Evolutionary conservation across 2,329 filamentous ascomycete species (phyloP), one percentile per base, ranked within the genome.

Genomic region (Penicillium sp.): DNA sequence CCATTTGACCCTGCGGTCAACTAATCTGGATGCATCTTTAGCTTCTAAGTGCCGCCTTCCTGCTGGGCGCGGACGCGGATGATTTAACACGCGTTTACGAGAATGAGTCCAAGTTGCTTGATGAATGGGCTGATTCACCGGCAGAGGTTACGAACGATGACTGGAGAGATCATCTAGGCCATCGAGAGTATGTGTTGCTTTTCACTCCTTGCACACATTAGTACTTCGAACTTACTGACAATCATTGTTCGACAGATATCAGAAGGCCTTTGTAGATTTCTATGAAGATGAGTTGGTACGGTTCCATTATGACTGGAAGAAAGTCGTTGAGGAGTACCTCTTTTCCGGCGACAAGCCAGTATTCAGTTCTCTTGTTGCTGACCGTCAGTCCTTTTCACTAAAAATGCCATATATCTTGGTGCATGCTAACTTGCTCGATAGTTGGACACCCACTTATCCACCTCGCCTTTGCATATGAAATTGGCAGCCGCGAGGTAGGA

Each of bases 381-480:
- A 90, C 49, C 81, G 90, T 94, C 82, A 52, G 88, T 73, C 24
- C 21, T 18, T 12, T 18, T 24, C 12, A 6, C 9, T 6, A 3
- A 23, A 16, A 12, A 29, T 18, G 1, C 29, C 9, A 41, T 8
- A 6, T 39, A 39, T 13, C 16, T 39, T 2, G 28, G 10, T 21
- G 12, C 12, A 44, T 42, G 47, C 70, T 76, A 47, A 75, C 59
- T 31, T 36, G 15, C 9, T 50, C 24, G 4, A 13, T 59, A 93
- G 89, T 96, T 55, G 93, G 88, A 16, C 90, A 96, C 65, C 89
- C 93, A 1, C 78, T 97, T n/a, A 94, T 97, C 53, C 94, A 97
- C 65, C 81, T 99, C 2, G 92, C 85, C n/a, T 96, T 95, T 68
- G 94, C 91, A 9, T 93, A 88, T 67, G 93, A 99, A 75, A 80